Base-by-base conservation (phyloP, 345 rosid genomes). In the Zanthoxylum bungeanum region DNA sequence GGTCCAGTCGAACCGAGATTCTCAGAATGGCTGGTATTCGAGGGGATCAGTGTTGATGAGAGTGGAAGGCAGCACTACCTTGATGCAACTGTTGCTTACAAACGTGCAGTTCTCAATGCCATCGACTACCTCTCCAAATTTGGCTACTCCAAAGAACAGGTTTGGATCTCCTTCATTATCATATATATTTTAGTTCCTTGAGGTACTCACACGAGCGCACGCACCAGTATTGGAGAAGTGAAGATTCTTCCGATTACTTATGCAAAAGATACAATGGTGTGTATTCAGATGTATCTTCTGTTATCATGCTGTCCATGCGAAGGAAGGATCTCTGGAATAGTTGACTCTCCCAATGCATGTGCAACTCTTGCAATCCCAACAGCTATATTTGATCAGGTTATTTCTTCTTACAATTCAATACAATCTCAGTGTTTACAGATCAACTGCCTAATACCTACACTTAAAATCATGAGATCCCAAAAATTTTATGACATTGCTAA, bases 141-240 rank as follows among this genome's bases (percentile, higher is more conserved):
- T 11, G 98, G 98, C 17, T 92, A 94, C 90, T 89, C 97, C 60
- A 92, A 92, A 76, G 97, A 92, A 69, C 97, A 94, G 95, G 97
- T 93, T 55, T 30, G 57, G 30, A 70, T 72, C 69, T 73, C 34
- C 28, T 66, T 34, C 3, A 56, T 39, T 28, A 11, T 57, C 33
- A 62, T 17, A 52, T 39, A 61, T 33, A 19, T 49, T 9, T 0
- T 36, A 17, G 12, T 52, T 47, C 30, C 24, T 69, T 5, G 28
- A 46, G 27, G 36, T 52, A 67, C 60, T 53, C 36, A 31, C 17
- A 40, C 28, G 33, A n/a, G 40, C 68, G 39, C 33, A 36, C n/a
- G 27, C 56, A 33, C 21, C 67, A 31, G 3, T 3, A 61, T 12
- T 37, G 12, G 11, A 3, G 28, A 7, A 56, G 46, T 25, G 9